phyloP scores from a whole-genome alignment of 148 eudicot species.

The Vaccinium darrowii region DNA sequence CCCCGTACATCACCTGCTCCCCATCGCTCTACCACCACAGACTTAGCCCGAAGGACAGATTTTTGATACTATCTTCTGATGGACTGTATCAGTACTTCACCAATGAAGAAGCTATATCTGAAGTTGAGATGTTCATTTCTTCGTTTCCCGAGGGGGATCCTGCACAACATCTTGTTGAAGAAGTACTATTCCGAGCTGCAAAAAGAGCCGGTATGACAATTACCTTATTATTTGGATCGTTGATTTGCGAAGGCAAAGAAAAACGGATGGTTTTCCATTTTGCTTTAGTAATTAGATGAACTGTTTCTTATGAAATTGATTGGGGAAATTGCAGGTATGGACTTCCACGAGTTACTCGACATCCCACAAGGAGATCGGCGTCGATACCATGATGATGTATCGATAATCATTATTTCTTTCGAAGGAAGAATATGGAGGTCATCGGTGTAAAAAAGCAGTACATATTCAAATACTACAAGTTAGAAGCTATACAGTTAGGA shows the following conservation, averaged over 20 bases:
- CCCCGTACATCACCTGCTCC: conserved; percentile 68
- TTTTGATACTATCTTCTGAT: conserved; percentile 82
- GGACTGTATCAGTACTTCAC: conserved; percentile 93
- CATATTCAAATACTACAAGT: not conserved
- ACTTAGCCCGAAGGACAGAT: conserved; percentile 63
- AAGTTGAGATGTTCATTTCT: conserved; percentile 75
- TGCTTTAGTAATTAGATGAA: not conserved
- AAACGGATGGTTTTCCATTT: not conserved
- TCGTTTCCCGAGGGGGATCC: conserved; percentile 87
- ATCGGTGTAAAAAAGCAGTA: conserved; percentile 36
- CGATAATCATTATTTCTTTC: conserved; percentile 76
- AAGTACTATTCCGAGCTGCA: conserved; percentile 82
- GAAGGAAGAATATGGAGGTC: conserved; percentile 93
- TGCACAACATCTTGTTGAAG: conserved; percentile 91
- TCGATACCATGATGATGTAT: conserved; percentile 86
- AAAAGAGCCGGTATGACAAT: conserved; percentile 67
- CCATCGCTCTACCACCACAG: conserved; percentile 75
- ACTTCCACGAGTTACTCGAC: conserved; percentile 70
- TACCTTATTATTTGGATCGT: not conserved
- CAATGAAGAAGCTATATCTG: conserved; percentile 76
- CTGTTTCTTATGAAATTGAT: not conserved
- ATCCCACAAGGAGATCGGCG: conserved; percentile 92
- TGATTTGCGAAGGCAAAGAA: not conserved
- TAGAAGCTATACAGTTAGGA: not conserved
- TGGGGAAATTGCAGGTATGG: conserved; percentile 43